phyloP scores from a whole-genome alignment of 805 yeast species.

The Metschnikowia lachancei region DNA sequence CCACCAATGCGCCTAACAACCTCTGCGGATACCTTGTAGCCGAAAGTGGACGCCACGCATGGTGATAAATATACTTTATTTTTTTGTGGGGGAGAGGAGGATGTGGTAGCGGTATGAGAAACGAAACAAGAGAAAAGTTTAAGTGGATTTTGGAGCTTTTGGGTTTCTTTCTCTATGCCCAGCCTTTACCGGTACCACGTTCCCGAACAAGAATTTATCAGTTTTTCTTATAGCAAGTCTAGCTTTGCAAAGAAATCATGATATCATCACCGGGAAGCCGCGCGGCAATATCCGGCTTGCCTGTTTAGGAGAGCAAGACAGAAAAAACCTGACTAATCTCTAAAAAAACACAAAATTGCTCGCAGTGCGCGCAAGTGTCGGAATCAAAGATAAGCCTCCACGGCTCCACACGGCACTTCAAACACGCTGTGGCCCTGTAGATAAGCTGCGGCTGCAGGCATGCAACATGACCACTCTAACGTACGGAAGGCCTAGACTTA shows the following conservation, averaged over 20 bases:
- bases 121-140: background rate
- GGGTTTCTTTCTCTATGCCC: too few species aligned
- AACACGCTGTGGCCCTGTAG: constrained; percentile 1
- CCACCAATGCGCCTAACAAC: too few species aligned
- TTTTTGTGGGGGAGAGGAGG: background rate
- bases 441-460: background rate
- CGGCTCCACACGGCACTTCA: constrained; percentile 6
- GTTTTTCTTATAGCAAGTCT: too few species aligned
- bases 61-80: background rate
- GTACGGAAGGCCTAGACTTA: constrained; percentile 2
- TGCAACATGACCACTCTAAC: constrained; percentile 1
- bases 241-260: background rate
- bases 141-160: background rate
- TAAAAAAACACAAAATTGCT: too few species aligned
- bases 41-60: constrained; percentile 1
- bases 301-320: background rate
- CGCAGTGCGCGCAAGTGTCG: background rate
- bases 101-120: background rate
- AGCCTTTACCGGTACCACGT: too few species aligned
- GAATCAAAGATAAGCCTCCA: constrained; percentile 5
- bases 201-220: too few species aligned
- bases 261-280: too few species aligned
- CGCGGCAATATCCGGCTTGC: too few species aligned
- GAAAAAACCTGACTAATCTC: background rate
- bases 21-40: constrained; percentile 1